A percentile compares a stretch with the other conserved stretches of the same genome.
Conservation (phyloP, 148 eudicot genomes). For the Fallopia convolvulus region DNA sequence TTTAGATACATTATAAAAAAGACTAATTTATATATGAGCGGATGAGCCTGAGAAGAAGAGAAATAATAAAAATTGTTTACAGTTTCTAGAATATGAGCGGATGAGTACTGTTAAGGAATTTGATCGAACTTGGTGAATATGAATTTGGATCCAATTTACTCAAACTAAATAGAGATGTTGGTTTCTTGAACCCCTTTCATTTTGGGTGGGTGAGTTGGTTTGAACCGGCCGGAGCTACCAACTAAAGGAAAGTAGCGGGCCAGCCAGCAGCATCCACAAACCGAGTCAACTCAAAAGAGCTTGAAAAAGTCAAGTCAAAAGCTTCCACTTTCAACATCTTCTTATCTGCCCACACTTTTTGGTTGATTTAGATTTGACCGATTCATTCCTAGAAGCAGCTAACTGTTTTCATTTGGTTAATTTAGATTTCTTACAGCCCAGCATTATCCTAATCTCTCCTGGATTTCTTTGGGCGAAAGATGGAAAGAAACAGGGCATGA, state of each 20-base stretch:
- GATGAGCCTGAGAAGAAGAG: background rate
- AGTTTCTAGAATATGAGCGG: too few relatives aligned
- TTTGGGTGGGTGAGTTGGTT: background rate
- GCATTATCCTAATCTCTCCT: background rate
- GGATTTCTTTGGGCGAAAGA: too few relatives aligned
- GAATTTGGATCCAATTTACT: background rate
- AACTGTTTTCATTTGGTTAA: background rate
- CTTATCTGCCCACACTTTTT: background rate
- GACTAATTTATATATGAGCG: too few relatives aligned
- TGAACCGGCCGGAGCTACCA: background rate
- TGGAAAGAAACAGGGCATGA: too few relatives aligned
- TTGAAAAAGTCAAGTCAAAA: background rate
- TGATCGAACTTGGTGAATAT: too few relatives aligned
- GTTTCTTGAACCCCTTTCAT: too few relatives aligned
- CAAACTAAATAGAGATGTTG: too few relatives aligned
- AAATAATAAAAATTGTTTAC: background rate
- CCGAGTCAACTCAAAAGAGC: background rate
- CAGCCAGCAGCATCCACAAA: background rate
- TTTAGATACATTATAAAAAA: too few relatives aligned
- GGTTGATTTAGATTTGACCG: background rate
- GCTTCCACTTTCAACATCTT: background rate
- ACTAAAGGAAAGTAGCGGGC: background rate
- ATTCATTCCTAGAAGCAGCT: background rate
- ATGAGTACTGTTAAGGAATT: too few relatives aligned
- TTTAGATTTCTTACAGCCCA: background rate